Base-by-base conservation (phyloP, 371 early-diverging fungal genomes). In the Batrachochytrium dendrobatidis region DNA sequence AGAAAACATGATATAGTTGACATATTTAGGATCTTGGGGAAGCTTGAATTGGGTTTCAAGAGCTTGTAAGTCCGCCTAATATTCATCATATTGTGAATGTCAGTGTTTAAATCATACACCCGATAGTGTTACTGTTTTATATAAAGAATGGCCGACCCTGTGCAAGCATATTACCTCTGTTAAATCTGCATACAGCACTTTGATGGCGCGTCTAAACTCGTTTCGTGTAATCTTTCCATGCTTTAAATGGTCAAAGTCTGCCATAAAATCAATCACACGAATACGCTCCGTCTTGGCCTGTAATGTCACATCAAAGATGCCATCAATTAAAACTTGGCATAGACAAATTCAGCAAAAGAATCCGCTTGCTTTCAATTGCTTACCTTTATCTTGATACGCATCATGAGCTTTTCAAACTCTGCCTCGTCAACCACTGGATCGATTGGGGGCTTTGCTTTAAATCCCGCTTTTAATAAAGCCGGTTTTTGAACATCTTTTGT, bases 211-310 rank as follows among this genome's bases (percentile, higher is more conserved):
- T 29, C 67, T 30, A 53, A 79, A 79, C 49, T 72, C 71, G 55
- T 68, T 62, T 32, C 45, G 34, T 8, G 72, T 71, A 50, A 79
- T 74, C 33, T 62, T 58, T 15, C 76, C 74, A 48, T 73, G 72
- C 33, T 59, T 56, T 34, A 77, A 63, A 34, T 66, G 72, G 51
- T 79, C 79, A 62, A 75, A 77, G 56, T 79, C 79, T 2, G 59
- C 49, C 72, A 79, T 65, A 35, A 70, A 72, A 48, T 79, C 79
- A 61, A 64, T 64, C 18, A 79, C 73, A 8, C 79, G 61, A 26
- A 79, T 67, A 8, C 79, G 54, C 39, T 79, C 73, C 0, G 79
- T 71, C 50, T 77, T 75, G 30, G 72, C 65, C 64, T 72, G 59
- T 20, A 49, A 35, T 43, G 25, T 18, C 29, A 8, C 48, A 4